These are phyloP conservation scores for Colletotrichum sp. DNA, from an alignment of 2,329 filamentous ascomycete genomes.

Conservation along the genomic window DNA sequence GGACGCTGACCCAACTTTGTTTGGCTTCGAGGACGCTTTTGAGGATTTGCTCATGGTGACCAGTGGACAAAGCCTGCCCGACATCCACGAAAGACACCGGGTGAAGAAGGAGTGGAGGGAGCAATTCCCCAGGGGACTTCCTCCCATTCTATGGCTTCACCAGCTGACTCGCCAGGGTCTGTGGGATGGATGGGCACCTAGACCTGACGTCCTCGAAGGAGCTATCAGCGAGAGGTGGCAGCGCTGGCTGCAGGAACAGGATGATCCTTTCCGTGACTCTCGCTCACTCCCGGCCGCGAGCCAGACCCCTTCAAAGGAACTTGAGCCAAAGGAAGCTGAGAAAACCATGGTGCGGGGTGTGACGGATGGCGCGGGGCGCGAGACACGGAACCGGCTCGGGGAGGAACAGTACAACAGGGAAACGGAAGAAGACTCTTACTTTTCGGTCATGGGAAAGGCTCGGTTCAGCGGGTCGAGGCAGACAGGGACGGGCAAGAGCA, in stretches of 20 bases:
- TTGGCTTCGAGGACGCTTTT: conserved; percentile 63
- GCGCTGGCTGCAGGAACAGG: conserved; percentile 18
- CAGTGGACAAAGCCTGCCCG: conserved; percentile 45
- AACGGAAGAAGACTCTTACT: conserved; percentile 16
- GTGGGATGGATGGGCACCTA: conserved; percentile 22
- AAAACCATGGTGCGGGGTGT: background rate
- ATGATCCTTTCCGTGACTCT: conserved; percentile 12
- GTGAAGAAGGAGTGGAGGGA: conserved; percentile 40
- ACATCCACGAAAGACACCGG: conserved; percentile 39
- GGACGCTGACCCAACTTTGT: conserved; percentile 39
- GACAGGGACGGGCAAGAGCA: background rate
- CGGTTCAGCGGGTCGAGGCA: background rate
- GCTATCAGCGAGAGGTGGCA: conserved; percentile 20
- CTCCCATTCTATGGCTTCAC: conserved; percentile 45
- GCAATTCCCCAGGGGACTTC: conserved; percentile 45
- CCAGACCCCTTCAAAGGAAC: background rate
- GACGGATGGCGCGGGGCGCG: background rate
- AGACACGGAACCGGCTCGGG: background rate
- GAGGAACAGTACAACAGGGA: background rate
- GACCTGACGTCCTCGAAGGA: conserved; percentile 13
- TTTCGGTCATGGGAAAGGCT: conserved; percentile 13
- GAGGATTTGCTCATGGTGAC: conserved; percentile 59
- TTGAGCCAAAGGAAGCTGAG: background rate
- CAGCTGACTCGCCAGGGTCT: conserved; percentile 22
- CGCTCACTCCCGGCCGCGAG: background rate